Base-by-base conservation (phyloP, 1,284 basidiomycete species). In the Fomitopsis schrenkii region DNA sequence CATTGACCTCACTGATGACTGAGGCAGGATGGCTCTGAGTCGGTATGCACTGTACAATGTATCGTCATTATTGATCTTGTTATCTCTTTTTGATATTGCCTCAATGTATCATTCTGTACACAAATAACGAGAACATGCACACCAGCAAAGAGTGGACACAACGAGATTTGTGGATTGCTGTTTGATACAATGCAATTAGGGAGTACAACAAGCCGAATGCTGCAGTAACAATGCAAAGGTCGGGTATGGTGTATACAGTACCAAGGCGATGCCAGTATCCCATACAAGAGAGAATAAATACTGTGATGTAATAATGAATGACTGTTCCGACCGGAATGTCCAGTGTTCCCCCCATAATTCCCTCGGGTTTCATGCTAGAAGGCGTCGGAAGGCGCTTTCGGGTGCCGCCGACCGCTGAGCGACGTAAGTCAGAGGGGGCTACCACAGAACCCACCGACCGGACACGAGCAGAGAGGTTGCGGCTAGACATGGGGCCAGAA, bases 261-360 rank as follows among this genome's bases (percentile, higher is more conserved):
- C 46, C 50, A 30, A 53, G 50, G 33, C 33, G 4, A 36, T 38
- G 36, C 33, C 50, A 53, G 12, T 35, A 35, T 53, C 50, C 50
- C 50, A 53, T 53, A 53, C 33, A 53, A 53, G 7, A 38, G 30
- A 10, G 17, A 15, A 53, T 53, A 53, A 53, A 53, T 53, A 53
- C 50, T 12, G 12, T 15, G 50, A 28, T 53, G 33, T n/a, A 30
- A 36, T 22, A 53, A 22, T 12, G 50, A 53, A 38, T 38, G 50
- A 53, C 33, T 53, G 50, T 53, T 53, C 50, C 50, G 30, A 36
- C 50, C 50, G 50, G 50, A 53, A 53, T 36, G 50, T 53, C 50
- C 50, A 53, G 33, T 53, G 50, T 53, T 35, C 46, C 30, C 36
- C 50, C n/a, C n/a, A 36, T 53, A 6, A 53, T 9, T 8, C 30